A percentile compares a stretch with the other conserved stretches of the same genome.
phyloP scores from a whole-genome alignment of 2,329 filamentous ascomycete species.

The Colletotrichum neosansevieriae region DNA sequence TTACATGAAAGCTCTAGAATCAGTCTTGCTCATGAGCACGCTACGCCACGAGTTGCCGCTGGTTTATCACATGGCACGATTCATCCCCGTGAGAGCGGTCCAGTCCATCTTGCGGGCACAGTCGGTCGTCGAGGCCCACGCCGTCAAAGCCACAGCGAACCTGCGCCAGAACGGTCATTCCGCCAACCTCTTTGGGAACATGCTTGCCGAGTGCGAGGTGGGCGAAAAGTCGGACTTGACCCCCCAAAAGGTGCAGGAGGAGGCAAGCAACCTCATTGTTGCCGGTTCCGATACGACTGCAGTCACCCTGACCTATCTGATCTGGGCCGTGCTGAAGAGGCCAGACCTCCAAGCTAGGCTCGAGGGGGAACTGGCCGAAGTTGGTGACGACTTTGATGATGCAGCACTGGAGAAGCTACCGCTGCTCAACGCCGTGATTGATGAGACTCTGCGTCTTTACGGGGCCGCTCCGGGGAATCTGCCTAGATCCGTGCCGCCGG shows the following conservation, averaged over 20 bases:
- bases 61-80: neutral
- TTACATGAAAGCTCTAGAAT: conserved; percentile 21
- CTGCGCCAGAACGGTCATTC: conserved; percentile 22
- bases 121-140: neutral
- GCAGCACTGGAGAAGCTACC: conserved; percentile 51
- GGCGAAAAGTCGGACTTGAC: conserved; percentile 24
- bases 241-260: conserved; percentile 50
- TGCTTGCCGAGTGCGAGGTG: conserved; percentile 23
- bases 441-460: conserved; percentile 60
- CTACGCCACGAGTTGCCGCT: conserved; percentile 6
- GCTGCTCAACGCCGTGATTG: conserved; percentile 56
- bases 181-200: conserved; percentile 22
- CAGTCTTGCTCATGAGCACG: neutral
- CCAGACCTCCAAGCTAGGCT: conserved; percentile 48
- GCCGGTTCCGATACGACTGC: conserved; percentile 67
- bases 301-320: conserved; percentile 60
- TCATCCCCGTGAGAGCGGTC: conserved; percentile 6
- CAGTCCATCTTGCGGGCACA: conserved; percentile 2
- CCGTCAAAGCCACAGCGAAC: conserved; percentile 1
- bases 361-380: conserved; percentile 48
- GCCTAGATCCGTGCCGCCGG: conserved; percentile 54
- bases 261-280: conserved; percentile 59
- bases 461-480: conserved; percentile 54
- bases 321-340: conserved; percentile 53
- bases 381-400: conserved; percentile 45